Evolutionary conservation across 495 filamentous ascomycete genomes (phyloP).

Genomic region (Aspergillus nidulans): DNA sequence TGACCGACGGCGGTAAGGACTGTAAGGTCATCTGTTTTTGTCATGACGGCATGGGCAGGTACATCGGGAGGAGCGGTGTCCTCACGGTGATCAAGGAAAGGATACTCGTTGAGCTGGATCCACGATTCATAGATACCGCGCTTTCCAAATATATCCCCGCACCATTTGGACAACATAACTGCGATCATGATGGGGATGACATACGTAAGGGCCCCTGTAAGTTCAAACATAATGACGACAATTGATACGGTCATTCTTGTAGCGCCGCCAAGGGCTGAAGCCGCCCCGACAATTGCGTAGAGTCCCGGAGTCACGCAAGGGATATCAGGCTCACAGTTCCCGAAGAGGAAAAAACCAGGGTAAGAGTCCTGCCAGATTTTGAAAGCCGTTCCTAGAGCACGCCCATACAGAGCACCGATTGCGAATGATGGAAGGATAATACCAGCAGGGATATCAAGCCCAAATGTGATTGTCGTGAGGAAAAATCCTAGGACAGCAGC

Average conservation of each 20-base stretch:
- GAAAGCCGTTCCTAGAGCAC: conserved; percentile 81
- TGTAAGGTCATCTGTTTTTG: conserved; percentile 81
- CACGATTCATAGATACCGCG: conserved; percentile 96
- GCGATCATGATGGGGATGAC: conserved; percentile 99
- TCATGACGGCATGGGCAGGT: conserved; percentile 82
- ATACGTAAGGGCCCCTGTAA: conserved; percentile 93
- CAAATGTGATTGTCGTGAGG: conserved; percentile 85
- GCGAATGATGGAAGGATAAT: conserved; percentile 98
- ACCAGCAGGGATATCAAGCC: conserved; percentile 92
- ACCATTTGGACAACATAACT: conserved; percentile 99
- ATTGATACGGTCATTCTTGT: conserved; percentile 96
- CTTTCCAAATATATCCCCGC: conserved; percentile 91
- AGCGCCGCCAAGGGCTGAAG: conserved; percentile 93
- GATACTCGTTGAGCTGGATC: conserved; percentile 96
- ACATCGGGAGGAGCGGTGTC: conserved; percentile 79
- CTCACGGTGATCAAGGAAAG: conserved; percentile 90
- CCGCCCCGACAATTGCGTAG: conserved; percentile 94
- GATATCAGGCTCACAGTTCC: conserved; percentile 77
- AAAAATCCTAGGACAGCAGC: conserved; percentile 79
- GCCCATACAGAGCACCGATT: conserved; percentile 89
- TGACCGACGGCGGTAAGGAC: conserved; percentile 80
- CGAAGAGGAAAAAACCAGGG: conserved; percentile 73
- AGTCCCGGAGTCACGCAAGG: conserved; percentile 91
- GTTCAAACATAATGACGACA: conserved; percentile 98
- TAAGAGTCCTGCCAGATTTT: conserved; percentile 82